Evolutionary conservation across 1,139 yeast genomes (phyloP), one percentile per base, ranked within the genome.

Genomic region (Geotrichum klebahnii): DNA sequence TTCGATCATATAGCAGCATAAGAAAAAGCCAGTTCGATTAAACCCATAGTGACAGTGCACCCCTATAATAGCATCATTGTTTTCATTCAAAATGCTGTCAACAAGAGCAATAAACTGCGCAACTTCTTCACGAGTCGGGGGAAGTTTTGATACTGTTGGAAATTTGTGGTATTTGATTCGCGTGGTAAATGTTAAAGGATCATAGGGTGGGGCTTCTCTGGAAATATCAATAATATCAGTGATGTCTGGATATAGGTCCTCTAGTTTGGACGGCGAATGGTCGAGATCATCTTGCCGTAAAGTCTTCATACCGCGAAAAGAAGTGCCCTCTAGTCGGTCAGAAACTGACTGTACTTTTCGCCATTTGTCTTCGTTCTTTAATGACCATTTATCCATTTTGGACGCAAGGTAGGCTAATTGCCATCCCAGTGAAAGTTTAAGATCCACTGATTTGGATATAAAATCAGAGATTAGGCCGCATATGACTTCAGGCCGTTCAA

Each of bases 41-140:
- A 83, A 85, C 2, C 94, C 94, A 62, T 84, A 84, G 63, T 84
- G 94, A 62, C 94, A 84, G 65, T 84, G 94, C 3, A 84, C 84
- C 0, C 78, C 89, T 3, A 84, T 69, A 29, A 73, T 67, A 5
- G 79, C 52, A 26, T 10, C 47, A 24, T 52, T 48, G 29, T 50
- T 28, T 58, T 51, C 53, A 57, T 39, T 59, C n/a, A 78, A 59
- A 20, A 81, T 74, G 43, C 71, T 70, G 58, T 80, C 82, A 6
- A 81, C 75, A 45, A 82, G 68, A 44, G 69, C 74, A 38, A 80
- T 72, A 58, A 82, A 84, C 51, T 74, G 70, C 35, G 80, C 64
- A 16, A 84, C 81, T 8, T 85, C 81, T 8, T 73, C 70, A 45
- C 72, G 74, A 55, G 83, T 84, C 0, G 92, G 94, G 0, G 84